These are phyloP conservation scores for Fusarium acutatum DNA, from an alignment of 2,329 filamentous ascomycete species.

Conservation along the genomic window DNA sequence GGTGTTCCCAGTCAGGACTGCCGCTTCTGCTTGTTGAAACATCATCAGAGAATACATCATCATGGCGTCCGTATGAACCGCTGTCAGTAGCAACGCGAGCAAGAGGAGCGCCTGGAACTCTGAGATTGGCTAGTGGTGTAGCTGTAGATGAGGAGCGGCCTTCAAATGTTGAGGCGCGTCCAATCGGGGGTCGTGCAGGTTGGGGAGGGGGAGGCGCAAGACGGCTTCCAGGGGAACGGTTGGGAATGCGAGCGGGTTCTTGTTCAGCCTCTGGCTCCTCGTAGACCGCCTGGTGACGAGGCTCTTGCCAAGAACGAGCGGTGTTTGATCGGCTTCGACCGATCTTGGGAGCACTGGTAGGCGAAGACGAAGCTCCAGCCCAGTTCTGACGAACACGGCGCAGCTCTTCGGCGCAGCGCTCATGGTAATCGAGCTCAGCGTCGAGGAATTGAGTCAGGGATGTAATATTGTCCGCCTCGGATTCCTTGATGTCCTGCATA, in stretches of 20 bases:
- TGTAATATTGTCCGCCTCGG: slow-evolving; percentile 82
- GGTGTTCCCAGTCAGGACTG: slow-evolving; percentile 58
- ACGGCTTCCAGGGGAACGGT: slow-evolving; percentile 50
- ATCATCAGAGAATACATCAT: slow-evolving; percentile 61
- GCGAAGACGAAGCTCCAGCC: slow-evolving; percentile 43
- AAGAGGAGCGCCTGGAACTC: slow-evolving; percentile 49
- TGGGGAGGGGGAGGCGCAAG: slow-evolving; percentile 47
- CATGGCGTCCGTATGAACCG: slow-evolving; percentile 33
- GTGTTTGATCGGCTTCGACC: slow-evolving; percentile 58
- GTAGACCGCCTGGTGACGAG: slow-evolving; percentile 45
- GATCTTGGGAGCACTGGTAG: slow-evolving; percentile 28
- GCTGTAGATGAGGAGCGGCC: slow-evolving; percentile 24
- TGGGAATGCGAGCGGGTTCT: slow-evolving; percentile 53
- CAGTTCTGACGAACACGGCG: slow-evolving; percentile 61
- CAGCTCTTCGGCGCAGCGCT: slow-evolving; percentile 87
- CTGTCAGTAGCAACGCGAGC: slow-evolving; percentile 53
- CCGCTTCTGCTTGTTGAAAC: slow-evolving; percentile 61
- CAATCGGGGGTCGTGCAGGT: slow-evolving; percentile 48
- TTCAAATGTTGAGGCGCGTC: slow-evolving; percentile 53
- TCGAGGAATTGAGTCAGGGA: slow-evolving; percentile 87
- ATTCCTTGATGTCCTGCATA: slow-evolving; percentile 97
- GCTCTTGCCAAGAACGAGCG: slow-evolving; percentile 55
- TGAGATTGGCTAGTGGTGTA: slow-evolving; percentile 38
- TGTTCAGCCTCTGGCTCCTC: slow-evolving; percentile 45
- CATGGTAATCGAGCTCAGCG: slow-evolving; percentile 89